Conservation (phyloP, 208 protist species). For the Entamoeba nuttalli region DNA sequence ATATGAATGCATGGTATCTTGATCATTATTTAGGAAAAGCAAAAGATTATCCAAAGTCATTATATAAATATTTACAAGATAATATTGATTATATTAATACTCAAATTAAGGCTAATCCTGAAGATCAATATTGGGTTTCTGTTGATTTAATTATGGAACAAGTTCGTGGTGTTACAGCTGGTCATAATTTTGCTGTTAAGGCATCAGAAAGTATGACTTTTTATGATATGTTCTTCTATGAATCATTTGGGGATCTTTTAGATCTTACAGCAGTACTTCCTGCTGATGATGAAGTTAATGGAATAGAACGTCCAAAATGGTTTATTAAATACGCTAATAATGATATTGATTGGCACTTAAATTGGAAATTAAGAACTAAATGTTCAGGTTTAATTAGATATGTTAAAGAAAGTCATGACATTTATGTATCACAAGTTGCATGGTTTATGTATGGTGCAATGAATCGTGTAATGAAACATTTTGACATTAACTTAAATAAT, state of each 20-base stretch:
- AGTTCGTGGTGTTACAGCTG: not conserved
- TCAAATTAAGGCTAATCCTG: not conserved
- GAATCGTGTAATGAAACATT: slow-evolving; percentile 9
- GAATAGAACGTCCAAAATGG: not conserved
- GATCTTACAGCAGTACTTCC: not conserved
- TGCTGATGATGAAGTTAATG: not conserved
- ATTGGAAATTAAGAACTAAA: not conserved
- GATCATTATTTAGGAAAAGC: not conserved
- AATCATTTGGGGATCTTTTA: not conserved
- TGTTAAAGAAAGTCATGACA: not conserved
- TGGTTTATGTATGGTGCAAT: slow-evolving; percentile 19
- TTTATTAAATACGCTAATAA: not conserved
- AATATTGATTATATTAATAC: not conserved
- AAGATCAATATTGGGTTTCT: not conserved
- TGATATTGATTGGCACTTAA: not conserved
- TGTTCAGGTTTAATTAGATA: not conserved
- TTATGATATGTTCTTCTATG: not conserved
- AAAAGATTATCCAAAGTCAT: not conserved
- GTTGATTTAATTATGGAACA: not conserved
- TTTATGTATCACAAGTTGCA: slow-evolving; percentile 7
- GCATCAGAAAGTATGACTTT: not conserved
- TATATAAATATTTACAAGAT: not conserved
- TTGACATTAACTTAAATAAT: not conserved
- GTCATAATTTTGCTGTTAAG: not conserved
- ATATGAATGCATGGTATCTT: not conserved